Evolutionary conservation across 2,329 filamentous ascomycete species (phyloP).

Genomic region (Periglandula ipomoeae): DNA sequence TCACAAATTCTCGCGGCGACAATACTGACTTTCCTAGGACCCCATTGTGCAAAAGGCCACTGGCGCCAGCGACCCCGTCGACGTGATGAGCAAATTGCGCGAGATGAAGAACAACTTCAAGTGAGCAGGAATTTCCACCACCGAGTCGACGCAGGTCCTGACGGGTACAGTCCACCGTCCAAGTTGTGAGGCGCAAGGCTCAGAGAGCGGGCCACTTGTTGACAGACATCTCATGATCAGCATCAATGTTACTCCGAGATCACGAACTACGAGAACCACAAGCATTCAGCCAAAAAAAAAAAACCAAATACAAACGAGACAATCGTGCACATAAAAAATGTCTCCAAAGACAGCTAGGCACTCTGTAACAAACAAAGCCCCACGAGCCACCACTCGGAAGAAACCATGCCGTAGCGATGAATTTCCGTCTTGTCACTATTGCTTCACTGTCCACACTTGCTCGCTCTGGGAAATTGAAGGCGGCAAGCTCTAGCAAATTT

Average conservation of each 20-base stretch:
- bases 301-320: constrained; percentile 12
- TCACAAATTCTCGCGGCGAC: too few relatives aligned
- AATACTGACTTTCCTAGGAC: constrained; percentile 42
- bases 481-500: constrained; percentile 60
- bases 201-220: too few relatives aligned
- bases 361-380: constrained; percentile 10
- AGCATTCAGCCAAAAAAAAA: too few relatives aligned
- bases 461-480: constrained; percentile 39
- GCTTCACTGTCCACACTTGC: constrained; percentile 65
- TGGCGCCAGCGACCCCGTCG: constrained; percentile 68
- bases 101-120: constrained; percentile 82
- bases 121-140: constrained; percentile 31
- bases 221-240: too few relatives aligned
- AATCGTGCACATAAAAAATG: too few relatives aligned
- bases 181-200: too few relatives aligned
- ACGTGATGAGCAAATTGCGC: constrained; percentile 76
- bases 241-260: too few relatives aligned
- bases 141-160: neutral
- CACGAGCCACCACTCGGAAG: constrained; percentile 20
- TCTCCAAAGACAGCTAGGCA: constrained; percentile 15
- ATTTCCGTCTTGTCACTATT: constrained; percentile 36
- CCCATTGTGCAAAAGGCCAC: constrained; percentile 76
- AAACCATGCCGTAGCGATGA: constrained; percentile 4
- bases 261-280: too few relatives aligned
- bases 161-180: constrained; percentile 17